Percentiles rank a stretch among this genome's conserved stretches.
Evolutionary conservation across 176 grass and related monocot genomes (phyloP).

Genomic region (Urochloa ruziziensis): DNA sequence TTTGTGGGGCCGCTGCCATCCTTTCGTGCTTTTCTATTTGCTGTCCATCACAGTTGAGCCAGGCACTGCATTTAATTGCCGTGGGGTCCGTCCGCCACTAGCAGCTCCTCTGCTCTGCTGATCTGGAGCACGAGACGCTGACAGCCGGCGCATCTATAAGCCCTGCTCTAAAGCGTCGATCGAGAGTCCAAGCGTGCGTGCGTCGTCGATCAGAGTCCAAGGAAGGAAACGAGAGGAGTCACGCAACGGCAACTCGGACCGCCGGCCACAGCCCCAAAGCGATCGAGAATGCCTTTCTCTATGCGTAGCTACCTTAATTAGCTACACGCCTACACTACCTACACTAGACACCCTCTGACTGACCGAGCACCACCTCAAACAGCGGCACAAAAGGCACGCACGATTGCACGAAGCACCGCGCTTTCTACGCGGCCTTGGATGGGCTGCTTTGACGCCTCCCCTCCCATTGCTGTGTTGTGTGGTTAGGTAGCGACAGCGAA

Average conservation of each 20-base stretch:
- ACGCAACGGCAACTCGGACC: conserved; percentile 16
- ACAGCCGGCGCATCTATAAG: too few species aligned
- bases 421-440: neutral
- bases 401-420: neutral
- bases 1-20: too few species aligned
- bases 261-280: neutral
- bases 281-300: neutral
- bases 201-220: neutral
- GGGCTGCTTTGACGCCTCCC: neutral
- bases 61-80: too few species aligned
- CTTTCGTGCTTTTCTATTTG: too few species aligned
- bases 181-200: neutral
- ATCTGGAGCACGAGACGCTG: too few species aligned
- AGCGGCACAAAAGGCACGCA: neutral
- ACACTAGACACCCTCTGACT: neutral
- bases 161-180: too few species aligned
- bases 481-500: conserved; percentile 39
- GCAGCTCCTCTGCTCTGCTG: too few species aligned
- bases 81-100: too few species aligned
- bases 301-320: neutral
- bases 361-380: neutral
- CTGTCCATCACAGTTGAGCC: too few species aligned
- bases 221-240: neutral
- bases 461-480: neutral
- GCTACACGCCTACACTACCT: neutral